phyloP scores from a whole-genome alignment of 148 eudicot species.

The Camellia granthamiana region DNA sequence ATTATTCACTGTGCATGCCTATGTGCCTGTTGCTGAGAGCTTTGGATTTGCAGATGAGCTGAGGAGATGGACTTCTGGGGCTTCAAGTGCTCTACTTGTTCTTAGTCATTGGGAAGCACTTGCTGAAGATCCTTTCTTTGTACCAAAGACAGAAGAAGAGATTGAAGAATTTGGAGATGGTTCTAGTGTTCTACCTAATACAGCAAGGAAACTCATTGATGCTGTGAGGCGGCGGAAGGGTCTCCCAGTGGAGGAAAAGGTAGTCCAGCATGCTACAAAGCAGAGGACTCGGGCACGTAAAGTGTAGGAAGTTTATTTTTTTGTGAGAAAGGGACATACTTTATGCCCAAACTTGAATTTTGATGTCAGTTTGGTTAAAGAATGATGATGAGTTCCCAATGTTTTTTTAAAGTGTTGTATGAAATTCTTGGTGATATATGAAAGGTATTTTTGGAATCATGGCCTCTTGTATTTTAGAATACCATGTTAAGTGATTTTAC shows the following conservation, averaged over 20 bases:
- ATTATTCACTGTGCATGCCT: constrained; percentile 82
- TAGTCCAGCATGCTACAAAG: constrained; percentile 91
- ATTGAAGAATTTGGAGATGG: constrained; percentile 96
- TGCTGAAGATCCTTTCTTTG: constrained; percentile 87
- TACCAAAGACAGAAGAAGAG: constrained; percentile 94
- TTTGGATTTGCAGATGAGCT: constrained; percentile 94
- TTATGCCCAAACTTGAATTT: not conserved
- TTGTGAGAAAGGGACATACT: not conserved
- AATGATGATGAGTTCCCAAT: not conserved
- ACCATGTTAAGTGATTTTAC: not conserved
- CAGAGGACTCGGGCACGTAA: constrained; percentile 89
- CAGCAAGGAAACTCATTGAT: constrained; percentile 85
- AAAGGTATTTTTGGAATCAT: not conserved
- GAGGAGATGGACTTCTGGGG: constrained; percentile 85
- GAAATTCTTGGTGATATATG: not conserved
- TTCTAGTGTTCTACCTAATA: constrained; percentile 66
- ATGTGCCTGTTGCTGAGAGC: constrained; percentile 87
- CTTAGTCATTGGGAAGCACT: constrained; percentile 90
- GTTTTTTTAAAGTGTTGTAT: not conserved
- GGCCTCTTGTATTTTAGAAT: not conserved
- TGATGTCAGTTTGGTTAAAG: not conserved
- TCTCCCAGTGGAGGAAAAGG: constrained; percentile 89
- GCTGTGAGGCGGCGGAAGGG: constrained; percentile 88
- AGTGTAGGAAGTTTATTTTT: constrained; percentile 43
- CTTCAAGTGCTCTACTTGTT: constrained; percentile 85